Evolutionary conservation across 2,329 filamentous ascomycete genomes (phyloP), one percentile per base, ranked within the genome.

Genomic region (Penicillium sp.): DNA sequence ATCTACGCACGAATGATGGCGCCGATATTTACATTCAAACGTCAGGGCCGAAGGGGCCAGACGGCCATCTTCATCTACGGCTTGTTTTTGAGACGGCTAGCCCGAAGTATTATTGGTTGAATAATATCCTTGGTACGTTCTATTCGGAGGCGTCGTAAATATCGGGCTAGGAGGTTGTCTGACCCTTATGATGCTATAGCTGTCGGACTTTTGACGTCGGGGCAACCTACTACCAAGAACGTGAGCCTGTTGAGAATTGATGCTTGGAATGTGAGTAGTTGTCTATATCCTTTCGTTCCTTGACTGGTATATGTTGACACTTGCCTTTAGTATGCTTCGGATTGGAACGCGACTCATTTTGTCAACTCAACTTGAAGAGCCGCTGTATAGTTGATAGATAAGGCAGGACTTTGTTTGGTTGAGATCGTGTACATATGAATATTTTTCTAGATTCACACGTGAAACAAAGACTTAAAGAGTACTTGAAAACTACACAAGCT

Each of bases 201-300:
- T 5, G 59, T 68, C 33, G 66, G 65, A 2, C 45, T 58, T 14
- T 43, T 67, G 52, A 64, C 51, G 36, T 52, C 52, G 18, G 43
- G 36, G 21, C 46, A 28, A 14, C 39, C 39, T 3, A 52, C 53
- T 13, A 45, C 46, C 9, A 54, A 59, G 51, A 6, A 33, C 58
- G 9, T 34, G 59, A 40, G 56, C 40, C 11, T 43, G n/a, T 34
- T 54, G 24, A 42, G 55, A 8, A 68, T 67, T 49, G 66, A 68
- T 62, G 64, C 58, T 13, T 68, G 63, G 63, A 64, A 68, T 58
- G 66, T 68, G 47, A 59, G 64, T 54, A 2, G n/a, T n/a, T n/a
- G n/a, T n/a, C n/a, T n/a, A n/a, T n/a, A n/a, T n/a, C 14, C 33
- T 36, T n/a, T 19, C 9, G 16, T 6, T n/a, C 5, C 1, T 2